These are phyloP conservation scores for Sesbania bispinosa DNA, from an alignment of 306 rosid genomes.

Conservation along the genomic window DNA sequence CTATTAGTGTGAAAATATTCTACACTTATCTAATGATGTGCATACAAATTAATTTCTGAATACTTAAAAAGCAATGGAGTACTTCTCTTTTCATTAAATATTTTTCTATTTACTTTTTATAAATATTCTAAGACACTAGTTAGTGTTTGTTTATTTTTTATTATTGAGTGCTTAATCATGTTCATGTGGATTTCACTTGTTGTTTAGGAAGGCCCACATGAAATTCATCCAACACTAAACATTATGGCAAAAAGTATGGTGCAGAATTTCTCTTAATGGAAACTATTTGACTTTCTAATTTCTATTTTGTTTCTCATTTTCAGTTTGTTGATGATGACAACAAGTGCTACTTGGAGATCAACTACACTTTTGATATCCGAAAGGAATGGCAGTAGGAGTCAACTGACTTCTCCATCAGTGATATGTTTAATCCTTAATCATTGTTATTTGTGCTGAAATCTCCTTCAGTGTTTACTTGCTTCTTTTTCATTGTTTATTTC, in stretches of 20 bases:
- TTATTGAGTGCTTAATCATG: neutral
- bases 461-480: slow-evolving; percentile 37
- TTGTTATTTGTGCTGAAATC: slow-evolving; percentile 42
- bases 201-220: neutral
- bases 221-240: no score
- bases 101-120: no score
- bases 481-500: slow-evolving; percentile 31
- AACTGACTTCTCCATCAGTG: slow-evolving; percentile 20
- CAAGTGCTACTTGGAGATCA: slow-evolving; percentile 90
- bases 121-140: no score
- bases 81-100: no score
- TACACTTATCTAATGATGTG: no score
- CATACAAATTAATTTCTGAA: no score
- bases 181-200: neutral
- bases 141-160: no score
- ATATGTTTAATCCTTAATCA: slow-evolving; percentile 26
- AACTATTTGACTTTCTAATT: neutral
- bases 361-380: slow-evolving; percentile 76
- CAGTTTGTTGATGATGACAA: slow-evolving; percentile 91
- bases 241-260: neutral
- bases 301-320: neutral
- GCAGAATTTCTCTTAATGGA: neutral
- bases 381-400: slow-evolving; percentile 63
- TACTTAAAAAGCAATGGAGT: no score
- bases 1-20: no score